Conservation (phyloP, 352 stramenopile genomes). For the Phytophthora fragariaefolia region DNA sequence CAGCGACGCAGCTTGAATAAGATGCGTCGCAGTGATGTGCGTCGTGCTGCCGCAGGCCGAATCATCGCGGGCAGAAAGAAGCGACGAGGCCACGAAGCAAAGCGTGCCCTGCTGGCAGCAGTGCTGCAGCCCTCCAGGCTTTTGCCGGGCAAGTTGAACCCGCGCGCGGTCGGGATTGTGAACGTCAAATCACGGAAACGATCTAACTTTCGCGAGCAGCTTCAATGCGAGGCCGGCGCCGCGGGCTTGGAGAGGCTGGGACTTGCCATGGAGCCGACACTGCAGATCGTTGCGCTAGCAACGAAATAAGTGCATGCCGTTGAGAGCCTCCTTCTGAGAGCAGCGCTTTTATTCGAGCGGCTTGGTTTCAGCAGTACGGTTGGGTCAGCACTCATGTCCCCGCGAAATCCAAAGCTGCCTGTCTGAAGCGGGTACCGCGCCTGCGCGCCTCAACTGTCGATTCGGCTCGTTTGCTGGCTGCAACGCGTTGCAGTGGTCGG, state of each 20-base stretch:
- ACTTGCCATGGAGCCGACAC: not conserved
- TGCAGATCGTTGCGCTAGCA: conserved; percentile 11
- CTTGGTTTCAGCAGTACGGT: not conserved
- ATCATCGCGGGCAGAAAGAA: conserved; percentile 23
- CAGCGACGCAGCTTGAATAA: conserved; percentile 16
- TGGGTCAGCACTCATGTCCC: conserved; percentile 8
- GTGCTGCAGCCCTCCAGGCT: too few relatives aligned
- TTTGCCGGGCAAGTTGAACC: conserved; percentile 14
- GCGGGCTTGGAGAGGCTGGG: not conserved
- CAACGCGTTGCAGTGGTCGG: conserved; percentile 14
- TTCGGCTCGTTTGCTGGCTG: conserved; percentile 27
- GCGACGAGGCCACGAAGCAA: conserved; percentile 12
- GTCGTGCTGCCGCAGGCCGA: conserved; percentile 14
- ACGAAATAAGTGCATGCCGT: conserved; percentile 10
- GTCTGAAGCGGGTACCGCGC: conserved; percentile 16
- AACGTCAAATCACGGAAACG: conserved; percentile 21
- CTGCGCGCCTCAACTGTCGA: conserved; percentile 29
- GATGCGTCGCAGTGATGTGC: conserved; percentile 19
- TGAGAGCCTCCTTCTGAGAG: not conserved
- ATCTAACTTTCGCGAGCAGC: conserved; percentile 16
- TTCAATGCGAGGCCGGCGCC: not conserved
- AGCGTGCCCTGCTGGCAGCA: conserved; percentile 2
- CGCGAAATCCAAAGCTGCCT: conserved; percentile 21
- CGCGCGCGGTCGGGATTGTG: conserved; percentile 18
- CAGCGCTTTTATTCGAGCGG: not conserved